Evolutionary conservation across 371 early-diverging fungal species (phyloP).

Genomic region (Choanephora cucurbitarum): DNA sequence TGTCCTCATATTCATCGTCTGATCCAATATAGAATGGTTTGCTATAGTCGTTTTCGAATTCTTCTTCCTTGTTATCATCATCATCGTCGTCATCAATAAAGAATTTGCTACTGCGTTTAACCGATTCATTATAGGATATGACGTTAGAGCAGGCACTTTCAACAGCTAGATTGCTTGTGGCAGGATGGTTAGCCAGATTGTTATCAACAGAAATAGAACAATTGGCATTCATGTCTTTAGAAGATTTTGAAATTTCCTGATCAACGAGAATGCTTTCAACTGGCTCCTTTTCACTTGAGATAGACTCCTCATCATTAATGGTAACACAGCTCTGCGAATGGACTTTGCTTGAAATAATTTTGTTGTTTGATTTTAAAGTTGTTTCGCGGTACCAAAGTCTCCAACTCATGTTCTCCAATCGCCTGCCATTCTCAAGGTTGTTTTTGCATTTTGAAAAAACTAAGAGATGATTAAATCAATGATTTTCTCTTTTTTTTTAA

Average conservation of each 20-base stretch:
- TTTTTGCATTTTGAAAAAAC: constrained; percentile 46
- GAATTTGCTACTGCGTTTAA: constrained; percentile 21
- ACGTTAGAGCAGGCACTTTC: not conserved
- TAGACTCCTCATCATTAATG: no score
- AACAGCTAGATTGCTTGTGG: not conserved
- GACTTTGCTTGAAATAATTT: constrained; percentile 7
- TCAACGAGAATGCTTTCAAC: no score
- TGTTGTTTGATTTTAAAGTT: constrained; percentile 2
- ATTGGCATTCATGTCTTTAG: no score
- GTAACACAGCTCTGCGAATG: no score
- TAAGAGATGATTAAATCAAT: constrained; percentile 3
- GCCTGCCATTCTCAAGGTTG: constrained; percentile 42
- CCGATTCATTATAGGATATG: not conserved
- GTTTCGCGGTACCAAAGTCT: constrained; percentile 28
- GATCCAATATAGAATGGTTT: not conserved
- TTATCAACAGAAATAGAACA: no score
- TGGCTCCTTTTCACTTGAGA: not conserved
- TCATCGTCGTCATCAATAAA: constrained; percentile 16
- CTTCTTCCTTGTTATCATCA: not conserved
- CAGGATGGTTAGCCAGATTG: not conserved
- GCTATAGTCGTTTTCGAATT: constrained; percentile 13
- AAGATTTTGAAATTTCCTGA: no score
- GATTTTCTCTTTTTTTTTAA: not conserved
- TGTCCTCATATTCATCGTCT: constrained; percentile 9
- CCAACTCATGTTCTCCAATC: constrained; percentile 45